These are phyloP conservation scores for Pythium pectinolyticum DNA, from an alignment of 352 stramenopile species.

Conservation along the genomic window DNA sequence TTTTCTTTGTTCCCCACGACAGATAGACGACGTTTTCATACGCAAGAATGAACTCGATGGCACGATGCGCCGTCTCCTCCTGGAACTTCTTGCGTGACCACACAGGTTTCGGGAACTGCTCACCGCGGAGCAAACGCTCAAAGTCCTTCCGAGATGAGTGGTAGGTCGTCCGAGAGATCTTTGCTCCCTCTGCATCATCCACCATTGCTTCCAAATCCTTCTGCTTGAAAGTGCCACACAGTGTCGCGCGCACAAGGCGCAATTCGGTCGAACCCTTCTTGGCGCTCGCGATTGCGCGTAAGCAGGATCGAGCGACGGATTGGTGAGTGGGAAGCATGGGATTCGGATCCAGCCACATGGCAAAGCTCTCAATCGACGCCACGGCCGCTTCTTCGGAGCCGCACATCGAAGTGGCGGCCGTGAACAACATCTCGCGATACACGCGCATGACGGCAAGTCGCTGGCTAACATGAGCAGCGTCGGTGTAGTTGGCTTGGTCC, in stretches of 20 bases:
- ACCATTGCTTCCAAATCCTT: background rate
- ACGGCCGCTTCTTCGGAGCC: background rate
- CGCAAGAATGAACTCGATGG: conserved; percentile 2
- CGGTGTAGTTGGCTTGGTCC: background rate
- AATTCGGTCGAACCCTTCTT: conserved; percentile 3
- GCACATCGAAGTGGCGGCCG: background rate
- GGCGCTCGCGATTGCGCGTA: background rate
- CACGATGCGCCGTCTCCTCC: background rate
- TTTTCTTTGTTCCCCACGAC: conserved; percentile 10
- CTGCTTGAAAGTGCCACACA: conserved; percentile 4
- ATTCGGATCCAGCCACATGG: background rate
- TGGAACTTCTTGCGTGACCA: conserved; percentile 1
- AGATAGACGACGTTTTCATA: conserved; percentile 10
- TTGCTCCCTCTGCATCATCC: background rate
- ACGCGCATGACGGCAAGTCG: background rate
- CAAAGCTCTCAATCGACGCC: background rate
- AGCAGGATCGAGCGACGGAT: background rate
- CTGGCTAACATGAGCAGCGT: background rate
- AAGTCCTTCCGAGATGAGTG: background rate
- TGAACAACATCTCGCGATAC: background rate
- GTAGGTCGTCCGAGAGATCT: conserved; percentile 1
- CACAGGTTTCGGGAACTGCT: background rate
- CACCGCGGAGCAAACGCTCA: background rate
- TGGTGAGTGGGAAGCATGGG: background rate
- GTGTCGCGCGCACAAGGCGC: background rate